A percentile compares a stretch with the other conserved stretches of the same genome.
Evolutionary conservation across 1,284 basidiomycete species (phyloP).

Genomic region (Cutaneotrichosporon cyanovorans): DNA sequence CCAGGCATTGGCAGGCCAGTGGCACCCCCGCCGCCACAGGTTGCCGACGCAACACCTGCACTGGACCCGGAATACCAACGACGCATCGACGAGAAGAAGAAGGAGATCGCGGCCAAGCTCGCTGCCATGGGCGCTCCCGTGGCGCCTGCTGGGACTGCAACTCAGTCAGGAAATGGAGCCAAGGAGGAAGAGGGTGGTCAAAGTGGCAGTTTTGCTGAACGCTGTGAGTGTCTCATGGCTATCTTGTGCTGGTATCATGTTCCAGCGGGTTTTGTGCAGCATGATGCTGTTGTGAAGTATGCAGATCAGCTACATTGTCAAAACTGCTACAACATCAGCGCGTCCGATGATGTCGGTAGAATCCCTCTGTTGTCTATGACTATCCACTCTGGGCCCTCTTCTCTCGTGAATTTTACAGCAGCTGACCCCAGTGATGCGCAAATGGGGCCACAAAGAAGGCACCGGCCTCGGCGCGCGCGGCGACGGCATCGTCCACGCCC

Average conservation of each 20-base stretch:
- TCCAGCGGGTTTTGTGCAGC: no score
- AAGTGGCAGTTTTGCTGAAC: slow-evolving; percentile 37
- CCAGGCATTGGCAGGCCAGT: not conserved
- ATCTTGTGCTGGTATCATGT: no score
- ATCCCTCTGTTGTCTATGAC: no score
- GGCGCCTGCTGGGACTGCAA: no score
- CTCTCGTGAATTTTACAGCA: no score
- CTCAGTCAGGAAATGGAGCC: slow-evolving; percentile 21
- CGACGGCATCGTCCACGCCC: slow-evolving; percentile 76
- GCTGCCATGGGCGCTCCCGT: slow-evolving; percentile 75
- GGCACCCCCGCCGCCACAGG: slow-evolving; percentile 7
- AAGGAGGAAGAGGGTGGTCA: slow-evolving; percentile 12
- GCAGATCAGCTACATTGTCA: no score
- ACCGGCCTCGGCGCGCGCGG: slow-evolving; percentile 78
- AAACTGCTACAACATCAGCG: no score
- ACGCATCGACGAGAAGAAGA: slow-evolving; percentile 48
- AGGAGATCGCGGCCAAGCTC: slow-evolving; percentile 50
- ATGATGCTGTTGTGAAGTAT: no score
- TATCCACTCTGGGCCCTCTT: no score
- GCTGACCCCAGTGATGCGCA: slow-evolving; percentile 47
- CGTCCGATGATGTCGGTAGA: no score
- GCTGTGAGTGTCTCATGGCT: slow-evolving; percentile 25
- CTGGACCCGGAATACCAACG: slow-evolving; percentile 3
- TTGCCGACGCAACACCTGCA: not conserved
- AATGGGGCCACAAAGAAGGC: slow-evolving; percentile 90